These are phyloP conservation scores for Pythium periplocum DNA, from an alignment of 352 stramenopile genomes.

Conservation along the genomic window DNA sequence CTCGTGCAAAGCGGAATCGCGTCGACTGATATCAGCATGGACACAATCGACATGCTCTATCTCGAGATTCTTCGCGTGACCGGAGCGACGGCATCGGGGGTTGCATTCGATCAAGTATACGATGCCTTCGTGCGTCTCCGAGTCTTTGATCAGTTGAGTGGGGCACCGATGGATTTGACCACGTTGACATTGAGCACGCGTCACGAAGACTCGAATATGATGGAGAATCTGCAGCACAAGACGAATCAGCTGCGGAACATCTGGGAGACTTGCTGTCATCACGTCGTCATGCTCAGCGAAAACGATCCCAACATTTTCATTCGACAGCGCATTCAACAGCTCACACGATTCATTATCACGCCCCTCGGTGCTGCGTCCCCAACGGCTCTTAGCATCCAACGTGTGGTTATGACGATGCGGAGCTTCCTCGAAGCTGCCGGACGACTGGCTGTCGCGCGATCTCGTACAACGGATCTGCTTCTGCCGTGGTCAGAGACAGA, in stretches of 20 bases:
- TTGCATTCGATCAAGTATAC: conserved; percentile 21
- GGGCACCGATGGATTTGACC: not conserved
- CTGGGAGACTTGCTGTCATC: conserved; percentile 29
- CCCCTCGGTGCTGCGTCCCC: too few relatives aligned
- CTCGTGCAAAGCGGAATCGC: conserved; percentile 34
- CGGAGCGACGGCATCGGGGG: too few relatives aligned
- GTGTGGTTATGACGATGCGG: too few relatives aligned
- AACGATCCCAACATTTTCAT: conserved; percentile 51
- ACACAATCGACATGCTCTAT: conserved; percentile 6
- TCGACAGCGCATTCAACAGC: conserved; percentile 10
- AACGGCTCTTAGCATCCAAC: too few relatives aligned
- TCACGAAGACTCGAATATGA: too few relatives aligned
- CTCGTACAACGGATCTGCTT: not conserved
- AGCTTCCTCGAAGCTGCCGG: too few relatives aligned
- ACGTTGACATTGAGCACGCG: too few relatives aligned
- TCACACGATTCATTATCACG: not conserved
- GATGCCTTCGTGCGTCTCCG: conserved; percentile 16
- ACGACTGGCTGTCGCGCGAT: too few relatives aligned
- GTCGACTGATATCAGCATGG: conserved; percentile 22
- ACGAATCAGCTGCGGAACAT: conserved; percentile 15
- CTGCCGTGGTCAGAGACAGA: conserved; percentile 35
- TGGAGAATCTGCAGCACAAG: too few relatives aligned
- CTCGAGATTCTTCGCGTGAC: too few relatives aligned
- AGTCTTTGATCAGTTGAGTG: conserved; percentile 14
- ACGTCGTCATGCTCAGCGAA: conserved; percentile 31